Base-by-base conservation (phyloP, 2,329 filamentous ascomycete genomes). In the Neurospora crassa region DNA sequence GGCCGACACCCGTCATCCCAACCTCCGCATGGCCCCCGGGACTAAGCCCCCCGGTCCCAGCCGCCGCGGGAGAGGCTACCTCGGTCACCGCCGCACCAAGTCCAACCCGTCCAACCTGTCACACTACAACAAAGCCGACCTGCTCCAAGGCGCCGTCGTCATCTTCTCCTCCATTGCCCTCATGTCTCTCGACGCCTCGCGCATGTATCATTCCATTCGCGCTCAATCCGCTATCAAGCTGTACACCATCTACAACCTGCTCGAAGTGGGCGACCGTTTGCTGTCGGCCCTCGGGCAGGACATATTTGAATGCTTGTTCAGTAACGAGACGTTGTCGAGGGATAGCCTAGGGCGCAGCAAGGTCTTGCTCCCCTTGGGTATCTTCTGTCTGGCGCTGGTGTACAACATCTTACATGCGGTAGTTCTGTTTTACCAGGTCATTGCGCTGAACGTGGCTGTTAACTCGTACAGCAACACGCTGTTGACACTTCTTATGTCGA, bases 391-490 rank as follows among this genome's bases (percentile, higher is more conserved):
- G 20, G 92, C 95, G 0, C 84, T 99, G 34, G 85, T 87, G 0
- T 99, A 99, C 82, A 97, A 95, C 71, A 91, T 96, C 67, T 84
- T 92, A 4, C 96, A 99, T 80, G 91, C 95, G 0, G 90, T 94
- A 0, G 90, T 93, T 0, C 84, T 99, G 0, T 98, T 99, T 81
- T 98, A 97, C 80, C 96, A 99, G 78, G 95, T 98, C 75, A 97
- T 99, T 76, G 97, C 96, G 0, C 87, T 99, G 70, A 99, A 99
- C 74, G 96, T 99, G 3, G 96, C 96, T 0, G 95, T 99, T 76
- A 99, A 99, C 81, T 97, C 95, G 0, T 99, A 99, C 81, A 97
- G 94, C 0, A 99, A 99, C 78, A 95, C 96, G 0, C 84, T 99
- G 5, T 85, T 99, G 42, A 97, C 96, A 0, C 87, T 99, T 0